Evolutionary conservation across 2,329 filamentous ascomycete species (phyloP).

Genomic region (Talaromyces pinophilus): DNA sequence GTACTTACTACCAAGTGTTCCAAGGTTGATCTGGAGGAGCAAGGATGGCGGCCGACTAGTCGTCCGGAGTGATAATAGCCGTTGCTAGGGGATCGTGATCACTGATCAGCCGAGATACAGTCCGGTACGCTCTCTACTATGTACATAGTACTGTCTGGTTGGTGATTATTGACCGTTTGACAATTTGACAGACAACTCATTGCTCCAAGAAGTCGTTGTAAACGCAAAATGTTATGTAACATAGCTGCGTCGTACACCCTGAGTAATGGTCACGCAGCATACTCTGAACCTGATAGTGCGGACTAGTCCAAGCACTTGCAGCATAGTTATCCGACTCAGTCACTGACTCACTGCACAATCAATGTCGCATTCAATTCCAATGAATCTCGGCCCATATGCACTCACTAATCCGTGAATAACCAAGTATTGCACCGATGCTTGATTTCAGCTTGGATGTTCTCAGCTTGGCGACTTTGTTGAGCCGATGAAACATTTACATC

Average conservation of each 20-base stretch:
- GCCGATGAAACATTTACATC: not conserved
- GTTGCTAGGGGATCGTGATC: constrained; percentile 18
- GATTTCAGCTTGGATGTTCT: not conserved
- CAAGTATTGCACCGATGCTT: not conserved
- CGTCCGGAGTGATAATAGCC: constrained; percentile 3
- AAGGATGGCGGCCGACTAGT: constrained; percentile 13
- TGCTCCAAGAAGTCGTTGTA: not conserved
- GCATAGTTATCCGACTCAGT: not conserved
- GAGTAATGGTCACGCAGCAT: not conserved
- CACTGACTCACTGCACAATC: not conserved
- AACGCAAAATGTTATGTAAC: not conserved
- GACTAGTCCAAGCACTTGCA: not conserved
- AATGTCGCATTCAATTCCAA: constrained; percentile 8
- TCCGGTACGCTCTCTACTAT: not conserved
- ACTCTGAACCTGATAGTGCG: not conserved
- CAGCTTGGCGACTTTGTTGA: not conserved
- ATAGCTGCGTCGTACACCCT: not conserved
- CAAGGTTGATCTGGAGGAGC: not conserved
- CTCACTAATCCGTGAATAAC: not conserved
- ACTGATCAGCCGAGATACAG: not conserved
- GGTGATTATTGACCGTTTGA: not conserved
- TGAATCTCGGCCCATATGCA: not conserved
- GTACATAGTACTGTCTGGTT: not conserved
- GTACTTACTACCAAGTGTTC: not conserved
- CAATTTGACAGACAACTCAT: not conserved